phyloP scores from a whole-genome alignment of 768 basidiomycete genomes.

The Auricularia cornea region DNA sequence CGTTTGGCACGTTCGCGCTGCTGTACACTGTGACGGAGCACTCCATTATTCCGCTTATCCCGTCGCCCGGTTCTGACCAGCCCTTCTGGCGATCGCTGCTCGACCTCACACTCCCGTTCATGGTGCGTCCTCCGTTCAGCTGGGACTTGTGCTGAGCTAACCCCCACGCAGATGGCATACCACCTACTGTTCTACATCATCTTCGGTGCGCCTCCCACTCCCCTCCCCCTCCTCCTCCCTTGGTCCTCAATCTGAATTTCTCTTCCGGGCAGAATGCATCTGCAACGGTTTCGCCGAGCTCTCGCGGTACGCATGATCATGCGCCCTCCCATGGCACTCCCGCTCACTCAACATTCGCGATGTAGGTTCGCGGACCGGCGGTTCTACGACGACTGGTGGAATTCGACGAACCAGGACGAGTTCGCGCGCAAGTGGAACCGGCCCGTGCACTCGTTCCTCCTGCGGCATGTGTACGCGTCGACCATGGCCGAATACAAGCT shows the following conservation, averaged over 20 bases:
- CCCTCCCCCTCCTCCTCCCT: not conserved
- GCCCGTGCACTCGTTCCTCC: slow-evolving; percentile 87
- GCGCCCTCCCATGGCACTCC: slow-evolving; percentile 1
- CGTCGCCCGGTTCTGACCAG: slow-evolving; percentile 48
- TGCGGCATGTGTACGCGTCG: slow-evolving; percentile 92
- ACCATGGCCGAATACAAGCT: slow-evolving; percentile 70
- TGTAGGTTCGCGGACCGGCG: slow-evolving; percentile 79
- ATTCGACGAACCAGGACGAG: slow-evolving; percentile 93
- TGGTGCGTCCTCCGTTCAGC: no score
- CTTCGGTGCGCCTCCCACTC: slow-evolving; percentile 47
- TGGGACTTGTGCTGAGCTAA: not conserved
- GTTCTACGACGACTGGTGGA: slow-evolving; percentile 99
- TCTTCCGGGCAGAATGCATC: slow-evolving; percentile 64
- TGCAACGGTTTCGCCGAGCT: slow-evolving; percentile 94
- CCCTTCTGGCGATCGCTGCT: slow-evolving; percentile 70
- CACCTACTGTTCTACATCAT: slow-evolving; percentile 80
- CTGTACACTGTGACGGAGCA: slow-evolving; percentile 89
- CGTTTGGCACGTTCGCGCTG: slow-evolving; percentile 93
- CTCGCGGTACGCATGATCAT: slow-evolving; percentile 45
- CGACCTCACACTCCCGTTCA: slow-evolving; percentile 86
- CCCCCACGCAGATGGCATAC: slow-evolving; percentile 48
- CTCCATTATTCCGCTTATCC: slow-evolving; percentile 79
- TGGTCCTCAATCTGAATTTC: not conserved
- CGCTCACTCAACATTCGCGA: slow-evolving; percentile 32
- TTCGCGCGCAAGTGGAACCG: slow-evolving; percentile 99